Percentiles rank a stretch among this genome's conserved stretches.
phyloP scores from a whole-genome alignment of 2,329 filamentous ascomycete species.

The Diaporthe amygdali region DNA sequence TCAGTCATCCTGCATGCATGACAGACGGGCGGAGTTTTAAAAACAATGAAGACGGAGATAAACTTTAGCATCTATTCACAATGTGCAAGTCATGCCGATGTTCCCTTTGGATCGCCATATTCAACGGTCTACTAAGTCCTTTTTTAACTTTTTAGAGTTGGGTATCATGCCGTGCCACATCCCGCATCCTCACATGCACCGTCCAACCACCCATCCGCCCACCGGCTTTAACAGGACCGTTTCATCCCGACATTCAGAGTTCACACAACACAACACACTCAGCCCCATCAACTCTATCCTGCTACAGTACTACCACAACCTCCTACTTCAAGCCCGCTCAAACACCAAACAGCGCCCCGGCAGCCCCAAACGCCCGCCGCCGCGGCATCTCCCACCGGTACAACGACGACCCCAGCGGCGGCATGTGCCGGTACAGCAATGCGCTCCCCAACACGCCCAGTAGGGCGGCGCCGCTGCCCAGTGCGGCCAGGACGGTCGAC shows the following conservation, averaged over 20 bases:
- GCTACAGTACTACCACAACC: too few relatives aligned
- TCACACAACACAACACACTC: not conserved
- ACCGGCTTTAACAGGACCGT: not conserved
- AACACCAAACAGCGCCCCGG: slow-evolving; percentile 19
- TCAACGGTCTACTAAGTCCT: not conserved
- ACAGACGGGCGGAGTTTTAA: not conserved
- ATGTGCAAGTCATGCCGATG: not conserved
- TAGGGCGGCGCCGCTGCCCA: slow-evolving; percentile 13
- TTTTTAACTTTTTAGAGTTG: not conserved
- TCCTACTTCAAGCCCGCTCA: not conserved
- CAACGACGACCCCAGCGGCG: slow-evolving; percentile 21
- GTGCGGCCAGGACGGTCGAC: not conserved
- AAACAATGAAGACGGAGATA: not conserved
- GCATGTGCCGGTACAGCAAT: slow-evolving; percentile 25
- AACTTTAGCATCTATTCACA: too few relatives aligned
- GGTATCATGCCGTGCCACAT: not conserved
- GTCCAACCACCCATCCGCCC: not conserved
- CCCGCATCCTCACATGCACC: not conserved
- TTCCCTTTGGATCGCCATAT: not conserved
- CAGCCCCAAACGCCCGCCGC: slow-evolving; percentile 17
- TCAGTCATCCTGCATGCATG: not conserved
- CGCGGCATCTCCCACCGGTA: slow-evolving; percentile 23
- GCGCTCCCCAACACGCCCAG: slow-evolving; percentile 16
- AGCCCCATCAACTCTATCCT: not conserved
- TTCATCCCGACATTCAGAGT: not conserved